phyloP scores from a whole-genome alignment of 2,329 filamentous ascomycete species.

The Lasiodiplodia theobromae region DNA sequence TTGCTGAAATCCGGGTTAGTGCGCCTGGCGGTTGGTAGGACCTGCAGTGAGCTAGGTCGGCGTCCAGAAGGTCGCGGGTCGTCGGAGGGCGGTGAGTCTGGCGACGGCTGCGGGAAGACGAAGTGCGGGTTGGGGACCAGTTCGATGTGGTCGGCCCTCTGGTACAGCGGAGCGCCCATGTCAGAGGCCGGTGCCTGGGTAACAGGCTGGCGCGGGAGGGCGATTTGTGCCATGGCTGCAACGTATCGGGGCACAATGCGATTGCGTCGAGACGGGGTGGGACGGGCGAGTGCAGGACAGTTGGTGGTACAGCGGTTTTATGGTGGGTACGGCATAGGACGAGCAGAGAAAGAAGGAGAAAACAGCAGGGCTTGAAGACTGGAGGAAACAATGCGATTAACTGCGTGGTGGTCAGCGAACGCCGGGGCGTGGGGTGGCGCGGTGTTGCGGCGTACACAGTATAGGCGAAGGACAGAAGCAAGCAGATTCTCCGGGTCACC shows the following conservation, averaged over 20 bases:
- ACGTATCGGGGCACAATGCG: conserved; percentile 27
- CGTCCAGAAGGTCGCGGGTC: conserved; percentile 42
- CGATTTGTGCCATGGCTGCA: conserved; percentile 45
- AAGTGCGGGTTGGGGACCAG: conserved; percentile 58
- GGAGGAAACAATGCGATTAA: conserved; percentile 29
- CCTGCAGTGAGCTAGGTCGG: conserved; percentile 48
- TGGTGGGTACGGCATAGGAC: conserved; percentile 22
- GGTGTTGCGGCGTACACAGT: conserved; percentile 26
- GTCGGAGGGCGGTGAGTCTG: conserved; percentile 39
- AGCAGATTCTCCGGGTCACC: conserved; percentile 28
- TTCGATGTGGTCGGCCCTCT: conserved; percentile 45
- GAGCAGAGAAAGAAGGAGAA: conserved; percentile 15
- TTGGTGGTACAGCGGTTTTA: conserved; percentile 24
- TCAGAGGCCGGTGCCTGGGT: conserved; percentile 41
- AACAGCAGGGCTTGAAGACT: conserved; percentile 20
- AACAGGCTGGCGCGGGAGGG: conserved; percentile 50
- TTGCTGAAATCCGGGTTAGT: conserved; percentile 42
- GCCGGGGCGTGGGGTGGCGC: not conserved
- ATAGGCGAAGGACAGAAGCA: conserved; percentile 27
- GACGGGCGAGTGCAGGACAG: conserved; percentile 26
- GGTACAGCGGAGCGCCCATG: conserved; percentile 31
- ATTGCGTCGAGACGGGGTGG: conserved; percentile 9
- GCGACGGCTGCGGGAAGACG: conserved; percentile 53
- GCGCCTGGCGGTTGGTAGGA: conserved; percentile 42
- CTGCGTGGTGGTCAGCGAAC: conserved; percentile 25